Base-by-base conservation (phyloP, 768 basidiomycete genomes). In the Mycena galopus region DNA sequence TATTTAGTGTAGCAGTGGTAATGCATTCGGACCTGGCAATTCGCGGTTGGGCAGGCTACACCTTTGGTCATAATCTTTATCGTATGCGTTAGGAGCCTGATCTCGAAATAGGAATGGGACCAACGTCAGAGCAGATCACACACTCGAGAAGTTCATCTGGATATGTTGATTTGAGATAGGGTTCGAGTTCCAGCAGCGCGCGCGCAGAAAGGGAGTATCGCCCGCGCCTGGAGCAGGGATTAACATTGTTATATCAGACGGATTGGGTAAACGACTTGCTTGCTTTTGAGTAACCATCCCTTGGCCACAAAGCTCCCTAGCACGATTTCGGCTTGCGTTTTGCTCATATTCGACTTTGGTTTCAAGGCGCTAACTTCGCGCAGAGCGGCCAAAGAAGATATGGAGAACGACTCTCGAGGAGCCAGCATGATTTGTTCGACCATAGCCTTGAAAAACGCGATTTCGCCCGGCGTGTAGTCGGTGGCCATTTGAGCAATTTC, bases 341-440 rank as follows among this genome's bases (percentile, higher is more conserved):
- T 93, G 59, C 90, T 91, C 86, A 96, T 91, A 72, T 84, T 92
- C 5, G 78, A 76, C 70, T 89, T 90, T 23, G 86, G 81, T 71
- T 90, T 91, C 55, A 94, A 83, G 33, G 84, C 78, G 69, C 84
- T 86, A 17, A 91, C 88, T 80, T 94, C 92, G 56, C 94, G 90
- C 50, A 95, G 83, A 0, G 94, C 95, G 3, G 90, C 91, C 29
- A 94, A 82, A 6, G 94, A 94, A 0, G 93, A 92, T 14, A 95
- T 87, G 21, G 92, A 95, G 79, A 87, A 97, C 0, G 92, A 84
- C 77, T 92, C 90, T 50, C 87, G 86, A 8, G 94, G 90, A 9
- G 95, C 94, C 21, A 92, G 85, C 88, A 96, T 93, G 76, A 97
- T 96, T 81, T 93, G 92, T 77, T 96, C 94, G 47, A 97, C 96